Percentiles rank a stretch among this genome's conserved stretches.
Evolutionary conservation across 768 basidiomycete species (phyloP).

Genomic region (Artomyces pyxidatus): DNA sequence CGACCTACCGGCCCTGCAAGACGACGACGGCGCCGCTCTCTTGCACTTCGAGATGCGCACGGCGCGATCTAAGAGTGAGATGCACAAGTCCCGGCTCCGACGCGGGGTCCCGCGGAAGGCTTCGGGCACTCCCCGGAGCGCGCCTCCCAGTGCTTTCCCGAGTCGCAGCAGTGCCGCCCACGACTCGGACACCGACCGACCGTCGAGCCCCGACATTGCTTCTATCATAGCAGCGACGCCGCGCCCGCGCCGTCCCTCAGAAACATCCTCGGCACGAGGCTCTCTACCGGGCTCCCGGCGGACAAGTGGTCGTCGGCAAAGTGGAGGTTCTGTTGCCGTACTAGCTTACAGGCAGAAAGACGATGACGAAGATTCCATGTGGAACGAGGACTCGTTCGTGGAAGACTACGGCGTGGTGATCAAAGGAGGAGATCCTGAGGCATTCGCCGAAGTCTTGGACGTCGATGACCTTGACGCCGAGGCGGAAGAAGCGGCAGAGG

Average conservation of each 20-base stretch:
- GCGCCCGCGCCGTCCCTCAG: constrained; percentile 21
- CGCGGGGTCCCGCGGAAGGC: constrained; percentile 2
- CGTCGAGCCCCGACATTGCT: constrained; percentile 26
- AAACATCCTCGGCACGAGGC: constrained; percentile 12
- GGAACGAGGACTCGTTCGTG: constrained; percentile 22
- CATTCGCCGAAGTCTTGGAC: constrained; percentile 15
- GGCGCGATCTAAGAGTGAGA: constrained; percentile 1
- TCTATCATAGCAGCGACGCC: constrained; percentile 26
- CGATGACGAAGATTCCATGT: constrained; percentile 9
- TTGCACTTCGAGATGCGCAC: constrained; percentile 8
- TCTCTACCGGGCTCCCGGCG: constrained; percentile 12
- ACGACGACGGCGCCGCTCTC: constrained; percentile 17
- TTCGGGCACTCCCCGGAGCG: neutral
- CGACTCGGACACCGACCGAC: constrained; percentile 6
- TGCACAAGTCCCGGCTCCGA: constrained; percentile 2
- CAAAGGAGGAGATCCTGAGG: constrained; percentile 17
- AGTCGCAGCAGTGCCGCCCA: neutral
- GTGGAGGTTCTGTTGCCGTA: constrained; percentile 13
- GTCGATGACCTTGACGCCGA: constrained; percentile 24
- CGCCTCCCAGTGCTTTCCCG: constrained; percentile 1
- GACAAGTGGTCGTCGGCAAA: constrained; percentile 17
- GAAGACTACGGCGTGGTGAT: constrained; percentile 23
- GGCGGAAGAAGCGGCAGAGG: constrained; percentile 14
- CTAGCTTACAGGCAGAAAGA: constrained; percentile 10
- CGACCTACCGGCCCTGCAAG: constrained; percentile 22